These are phyloP conservation scores for Lachnellula willkommii DNA, from an alignment of 2,329 filamentous ascomycete genomes.

Conservation along the genomic window DNA sequence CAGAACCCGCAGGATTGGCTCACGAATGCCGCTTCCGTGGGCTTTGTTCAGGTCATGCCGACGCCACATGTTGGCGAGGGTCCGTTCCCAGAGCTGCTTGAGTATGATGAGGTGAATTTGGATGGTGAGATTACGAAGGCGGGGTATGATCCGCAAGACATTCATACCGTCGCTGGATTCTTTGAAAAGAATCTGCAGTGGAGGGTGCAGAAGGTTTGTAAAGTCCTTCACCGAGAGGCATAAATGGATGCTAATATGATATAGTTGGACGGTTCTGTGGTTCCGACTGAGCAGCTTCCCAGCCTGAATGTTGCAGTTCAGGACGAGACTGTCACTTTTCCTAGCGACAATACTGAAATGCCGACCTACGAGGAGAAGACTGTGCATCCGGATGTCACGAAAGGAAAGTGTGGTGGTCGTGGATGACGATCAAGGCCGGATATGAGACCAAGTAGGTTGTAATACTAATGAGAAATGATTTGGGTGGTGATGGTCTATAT, in stretches of 20 bases:
- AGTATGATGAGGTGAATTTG: conserved; percentile 22
- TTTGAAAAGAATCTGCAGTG: conserved; percentile 24
- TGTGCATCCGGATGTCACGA: conserved; percentile 18
- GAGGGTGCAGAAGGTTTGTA: conserved; percentile 25
- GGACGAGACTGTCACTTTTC: conserved; percentile 19
- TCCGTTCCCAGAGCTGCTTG: conserved; percentile 10
- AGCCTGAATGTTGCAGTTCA: conserved; percentile 18
- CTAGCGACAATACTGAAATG: conserved; percentile 14
- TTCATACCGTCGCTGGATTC: conserved; percentile 9
- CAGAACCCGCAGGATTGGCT: conserved; percentile 20
- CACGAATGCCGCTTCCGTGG: conserved; percentile 8
- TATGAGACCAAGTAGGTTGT: not conserved
- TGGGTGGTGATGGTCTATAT: not conserved
- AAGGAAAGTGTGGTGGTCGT: conserved; percentile 16
- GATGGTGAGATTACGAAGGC: conserved; percentile 6
- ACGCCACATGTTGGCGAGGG: conserved; percentile 6
- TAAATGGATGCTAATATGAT: not conserved
- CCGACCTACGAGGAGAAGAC: conserved; percentile 22
- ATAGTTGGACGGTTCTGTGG: conserved; percentile 17
- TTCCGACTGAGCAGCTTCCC: conserved; percentile 8
- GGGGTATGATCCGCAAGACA: conserved; percentile 9
- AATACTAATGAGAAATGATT: not conserved
- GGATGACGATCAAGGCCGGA: not conserved
- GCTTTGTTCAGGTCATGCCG: conserved; percentile 23
- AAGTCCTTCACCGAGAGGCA: not conserved